Percentiles rank a stretch among this genome's conserved stretches.
These are phyloP conservation scores for Pichia norvegensis DNA, from an alignment of 1,139 yeast species.

Conservation along the genomic window DNA sequence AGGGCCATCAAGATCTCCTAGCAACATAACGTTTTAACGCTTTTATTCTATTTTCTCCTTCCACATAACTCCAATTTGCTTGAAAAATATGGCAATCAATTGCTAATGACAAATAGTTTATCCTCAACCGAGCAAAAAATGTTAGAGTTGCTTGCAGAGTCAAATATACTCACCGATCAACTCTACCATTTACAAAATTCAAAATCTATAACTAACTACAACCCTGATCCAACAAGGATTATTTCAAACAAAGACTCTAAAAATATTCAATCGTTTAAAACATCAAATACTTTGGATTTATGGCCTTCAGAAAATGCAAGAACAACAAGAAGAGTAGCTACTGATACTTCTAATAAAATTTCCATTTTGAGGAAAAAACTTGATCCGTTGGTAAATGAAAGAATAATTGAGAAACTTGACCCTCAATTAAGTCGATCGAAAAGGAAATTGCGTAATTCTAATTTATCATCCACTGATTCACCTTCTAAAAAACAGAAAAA, in stretches of 20 bases:
- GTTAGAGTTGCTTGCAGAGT: slow-evolving; percentile 10
- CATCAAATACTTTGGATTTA: slow-evolving; percentile 33
- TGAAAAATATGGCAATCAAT: slow-evolving; percentile 2
- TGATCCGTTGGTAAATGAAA: neutral
- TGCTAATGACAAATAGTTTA: slow-evolving; percentile 8
- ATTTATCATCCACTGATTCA: slow-evolving; percentile 2
- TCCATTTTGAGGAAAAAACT: slow-evolving; percentile 4
- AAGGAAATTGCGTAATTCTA: neutral
- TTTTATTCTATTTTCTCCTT: neutral
- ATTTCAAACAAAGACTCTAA: slow-evolving; percentile 21
- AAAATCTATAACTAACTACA: slow-evolving; percentile 50
- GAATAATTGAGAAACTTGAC: slow-evolving; percentile 2
- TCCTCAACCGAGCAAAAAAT: slow-evolving; percentile 7
- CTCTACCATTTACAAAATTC: slow-evolving; percentile 37
- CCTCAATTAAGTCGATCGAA: neutral
- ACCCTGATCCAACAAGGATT: slow-evolving; percentile 34
- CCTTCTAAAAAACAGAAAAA: neutral
- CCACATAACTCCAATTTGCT: slow-evolving; percentile 3
- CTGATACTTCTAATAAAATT: slow-evolving; percentile 1
- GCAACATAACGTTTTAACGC: neutral
- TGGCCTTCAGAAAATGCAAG: slow-evolving; percentile 15
- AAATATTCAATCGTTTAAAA: slow-evolving; percentile 29
- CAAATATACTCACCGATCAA: slow-evolving; percentile 32
- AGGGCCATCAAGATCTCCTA: neutral
- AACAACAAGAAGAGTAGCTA: slow-evolving; percentile 15